phyloP scores from a whole-genome alignment of 768 basidiomycete genomes.

The Boletus reticulatus region DNA sequence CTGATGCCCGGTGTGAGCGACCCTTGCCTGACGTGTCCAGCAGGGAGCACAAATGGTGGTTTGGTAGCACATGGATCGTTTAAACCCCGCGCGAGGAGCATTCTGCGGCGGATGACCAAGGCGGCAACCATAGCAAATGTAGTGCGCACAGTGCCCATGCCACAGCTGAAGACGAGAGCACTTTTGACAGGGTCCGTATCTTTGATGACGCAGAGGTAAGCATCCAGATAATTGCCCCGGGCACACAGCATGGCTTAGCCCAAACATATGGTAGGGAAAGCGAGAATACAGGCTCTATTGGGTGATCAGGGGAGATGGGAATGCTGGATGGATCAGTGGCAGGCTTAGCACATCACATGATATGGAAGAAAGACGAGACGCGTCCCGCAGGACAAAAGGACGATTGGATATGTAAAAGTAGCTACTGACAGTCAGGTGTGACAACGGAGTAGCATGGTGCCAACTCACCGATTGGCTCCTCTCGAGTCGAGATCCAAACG shows the following conservation, averaged over 20 bases:
- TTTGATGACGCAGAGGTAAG: constrained; percentile 81
- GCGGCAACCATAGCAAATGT: constrained; percentile 99
- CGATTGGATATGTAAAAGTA: constrained; percentile 89
- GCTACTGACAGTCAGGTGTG: constrained; percentile 25
- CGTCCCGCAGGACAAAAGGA: constrained; percentile 90
- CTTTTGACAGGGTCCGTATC: constrained; percentile 76
- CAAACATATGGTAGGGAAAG: neutral
- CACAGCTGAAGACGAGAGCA: constrained; percentile 90
- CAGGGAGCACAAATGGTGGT: constrained; percentile 15
- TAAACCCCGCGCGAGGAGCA: constrained; percentile 58
- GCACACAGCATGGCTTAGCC: neutral
- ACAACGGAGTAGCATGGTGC: neutral
- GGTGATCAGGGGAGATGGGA: constrained; percentile 91
- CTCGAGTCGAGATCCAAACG: constrained; percentile 95
- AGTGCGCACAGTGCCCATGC: constrained; percentile 94
- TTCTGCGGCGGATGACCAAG: constrained; percentile 77
- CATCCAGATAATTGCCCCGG: constrained; percentile 93
- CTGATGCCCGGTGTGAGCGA: constrained; percentile 38
- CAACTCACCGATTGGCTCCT: constrained; percentile 85
- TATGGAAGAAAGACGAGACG: constrained; percentile 38
- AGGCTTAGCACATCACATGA: constrained; percentile 10
- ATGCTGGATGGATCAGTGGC: constrained; percentile 48
- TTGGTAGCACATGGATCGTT: constrained; percentile 74
- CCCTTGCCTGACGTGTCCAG: constrained; percentile 13
- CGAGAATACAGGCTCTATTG: constrained; percentile 72